Evolutionary conservation across 164 flowering plant genomes (phyloP).

Genomic region (Echeveria elegans): DNA sequence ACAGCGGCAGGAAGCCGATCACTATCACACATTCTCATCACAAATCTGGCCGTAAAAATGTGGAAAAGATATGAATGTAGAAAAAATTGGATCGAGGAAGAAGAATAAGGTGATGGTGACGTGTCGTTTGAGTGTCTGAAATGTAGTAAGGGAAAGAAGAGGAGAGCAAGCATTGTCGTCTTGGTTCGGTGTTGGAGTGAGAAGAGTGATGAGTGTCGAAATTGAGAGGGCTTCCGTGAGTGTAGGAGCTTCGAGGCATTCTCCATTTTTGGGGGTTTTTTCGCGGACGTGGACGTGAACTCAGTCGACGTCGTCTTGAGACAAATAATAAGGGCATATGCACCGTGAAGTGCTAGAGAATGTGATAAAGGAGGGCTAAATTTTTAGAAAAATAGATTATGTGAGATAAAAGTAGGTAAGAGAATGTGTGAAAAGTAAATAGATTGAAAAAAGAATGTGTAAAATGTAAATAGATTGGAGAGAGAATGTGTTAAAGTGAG

Average conservation of each 20-base stretch:
- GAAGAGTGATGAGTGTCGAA: conserved; percentile 3
- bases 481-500: too few species aligned
- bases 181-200: neutral
- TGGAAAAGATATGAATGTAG: neutral
- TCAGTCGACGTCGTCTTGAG: neutral
- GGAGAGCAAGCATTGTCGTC: neutral
- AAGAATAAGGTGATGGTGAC: neutral
- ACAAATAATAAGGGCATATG: too few species aligned
- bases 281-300: neutral
- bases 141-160: neutral
- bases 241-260: neutral
- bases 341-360: too few species aligned
- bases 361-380: too few species aligned
- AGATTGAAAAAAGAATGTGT: too few species aligned
- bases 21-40: too few species aligned
- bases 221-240: conserved; percentile 1
- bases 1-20: neutral
- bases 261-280: neutral
- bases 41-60: neutral
- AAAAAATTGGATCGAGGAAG: neutral
- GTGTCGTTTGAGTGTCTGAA: neutral
- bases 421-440: too few species aligned
- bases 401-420: too few species aligned
- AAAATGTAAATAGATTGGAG: too few species aligned
- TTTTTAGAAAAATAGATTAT: too few species aligned